Conservation (phyloP, 257 asterid species). For the Nicotiana otophora region DNA sequence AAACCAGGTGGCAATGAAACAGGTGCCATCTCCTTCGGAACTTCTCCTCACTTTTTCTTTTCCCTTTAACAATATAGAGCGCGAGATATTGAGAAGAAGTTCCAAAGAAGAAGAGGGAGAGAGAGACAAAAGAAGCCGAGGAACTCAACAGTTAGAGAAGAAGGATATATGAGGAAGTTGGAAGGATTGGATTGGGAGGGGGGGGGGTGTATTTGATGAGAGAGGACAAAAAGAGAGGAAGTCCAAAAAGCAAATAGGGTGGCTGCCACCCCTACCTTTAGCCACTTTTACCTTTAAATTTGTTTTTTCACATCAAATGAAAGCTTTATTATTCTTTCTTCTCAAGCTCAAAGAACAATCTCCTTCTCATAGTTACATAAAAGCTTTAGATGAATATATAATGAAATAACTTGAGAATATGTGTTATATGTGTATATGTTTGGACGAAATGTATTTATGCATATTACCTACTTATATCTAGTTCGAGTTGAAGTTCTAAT, state of each 20-base stretch:
- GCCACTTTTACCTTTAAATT: conserved; percentile 26
- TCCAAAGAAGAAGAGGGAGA: conserved; percentile 19
- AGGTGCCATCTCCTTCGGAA: conserved; percentile 55
- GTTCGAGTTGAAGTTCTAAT: too few species aligned
- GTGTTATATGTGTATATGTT: too few species aligned
- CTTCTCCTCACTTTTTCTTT: neutral
- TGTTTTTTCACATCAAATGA: conserved; percentile 26
- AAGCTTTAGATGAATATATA: too few species aligned
- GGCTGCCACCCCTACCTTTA: conserved; percentile 20
- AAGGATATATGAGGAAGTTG: neutral
- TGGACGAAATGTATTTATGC: too few species aligned
- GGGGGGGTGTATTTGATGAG: neutral
- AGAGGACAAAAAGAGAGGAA: conserved; percentile 14
- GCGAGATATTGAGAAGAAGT: conserved; percentile 17
- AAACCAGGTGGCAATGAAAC: conserved; percentile 97
- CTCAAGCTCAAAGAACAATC: conserved; percentile 8
- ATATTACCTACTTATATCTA: too few species aligned
- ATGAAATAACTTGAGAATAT: too few species aligned
- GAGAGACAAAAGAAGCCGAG: conserved; percentile 41
- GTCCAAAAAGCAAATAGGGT: conserved; percentile 10
- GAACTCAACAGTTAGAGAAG: conserved; percentile 29
- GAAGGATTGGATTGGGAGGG: neutral
- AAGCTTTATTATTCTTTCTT: conserved; percentile 31
- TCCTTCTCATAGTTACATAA: neutral
- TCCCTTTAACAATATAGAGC: neutral